Conservation (phyloP, 164 flowering plant genomes). For the Euptelea pleiosperma region DNA sequence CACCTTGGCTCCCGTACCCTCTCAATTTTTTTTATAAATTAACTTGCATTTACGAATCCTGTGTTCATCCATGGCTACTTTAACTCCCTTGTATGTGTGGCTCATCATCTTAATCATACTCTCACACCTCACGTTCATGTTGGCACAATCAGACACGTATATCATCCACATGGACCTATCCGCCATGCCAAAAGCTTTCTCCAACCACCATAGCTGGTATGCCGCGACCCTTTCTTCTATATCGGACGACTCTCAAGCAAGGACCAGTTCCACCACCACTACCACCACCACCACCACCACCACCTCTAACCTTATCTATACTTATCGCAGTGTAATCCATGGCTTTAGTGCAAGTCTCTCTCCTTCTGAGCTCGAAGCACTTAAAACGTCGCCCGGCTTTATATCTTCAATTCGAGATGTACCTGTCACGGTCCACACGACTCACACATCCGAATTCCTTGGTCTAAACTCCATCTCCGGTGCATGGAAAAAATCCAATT, state of each 20-base stretch:
- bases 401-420: conserved; percentile 39
- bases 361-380: conserved; percentile 32
- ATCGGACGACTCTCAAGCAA: background rate
- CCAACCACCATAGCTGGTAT: conserved; percentile 57
- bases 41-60: too few relatives aligned
- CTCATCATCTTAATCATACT: conserved; percentile 16
- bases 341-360: conserved; percentile 66
- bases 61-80: conserved; percentile 25
- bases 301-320: conserved; percentile 39
- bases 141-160: conserved; percentile 31
- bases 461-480: conserved; percentile 40
- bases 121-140: conserved; percentile 7
- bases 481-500: conserved; percentile 42
- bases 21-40: conserved; percentile 11
- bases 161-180: conserved; percentile 66
- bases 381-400: conserved; percentile 44
- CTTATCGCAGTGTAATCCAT: conserved; percentile 42
- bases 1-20: conserved; percentile 13
- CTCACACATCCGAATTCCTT: conserved; percentile 51
- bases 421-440: conserved; percentile 44
- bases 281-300: background rate
- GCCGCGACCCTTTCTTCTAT: conserved; percentile 34
- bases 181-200: conserved; percentile 55
- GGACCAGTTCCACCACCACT: too few relatives aligned
- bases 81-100: conserved; percentile 5